phyloP scores from a whole-genome alignment of 352 stramenopile species.

The Pythium pyrilobum region DNA sequence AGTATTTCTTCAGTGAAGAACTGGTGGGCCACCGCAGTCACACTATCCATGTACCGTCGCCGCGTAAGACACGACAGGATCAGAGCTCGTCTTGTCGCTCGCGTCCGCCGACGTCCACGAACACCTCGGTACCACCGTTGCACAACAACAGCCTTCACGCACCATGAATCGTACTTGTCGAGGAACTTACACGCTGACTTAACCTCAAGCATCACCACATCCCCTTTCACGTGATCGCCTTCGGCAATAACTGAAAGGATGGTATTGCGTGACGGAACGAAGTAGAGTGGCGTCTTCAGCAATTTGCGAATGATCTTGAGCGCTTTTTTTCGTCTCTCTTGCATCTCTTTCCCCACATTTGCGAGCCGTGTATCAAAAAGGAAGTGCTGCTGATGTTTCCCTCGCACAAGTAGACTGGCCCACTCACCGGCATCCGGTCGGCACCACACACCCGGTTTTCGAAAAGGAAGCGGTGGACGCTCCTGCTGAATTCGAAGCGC shows the following conservation, averaged over 20 bases:
- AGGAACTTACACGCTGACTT: conserved; percentile 50
- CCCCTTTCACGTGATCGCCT: conserved; percentile 47
- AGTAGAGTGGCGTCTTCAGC: conserved; percentile 55
- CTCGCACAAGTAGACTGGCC: conserved; percentile 50
- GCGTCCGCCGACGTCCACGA: conserved; percentile 26
- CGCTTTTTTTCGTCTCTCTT: conserved; percentile 37
- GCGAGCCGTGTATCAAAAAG: conserved; percentile 57
- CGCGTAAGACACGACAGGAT: conserved; percentile 25
- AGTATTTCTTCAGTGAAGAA: conserved; percentile 34
- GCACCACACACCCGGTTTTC: conserved; percentile 60
- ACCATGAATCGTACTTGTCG: conserved; percentile 65
- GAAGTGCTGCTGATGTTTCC: conserved; percentile 59
- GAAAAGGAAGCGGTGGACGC: conserved; percentile 34
- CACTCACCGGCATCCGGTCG: conserved; percentile 68
- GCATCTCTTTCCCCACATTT: conserved; percentile 47
- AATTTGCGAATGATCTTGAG: conserved; percentile 47
- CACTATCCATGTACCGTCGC: conserved; percentile 20
- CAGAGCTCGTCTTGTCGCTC: conserved; percentile 26
- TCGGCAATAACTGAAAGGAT: conserved; percentile 53
- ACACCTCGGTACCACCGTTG: conserved; percentile 63
- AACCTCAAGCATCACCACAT: conserved; percentile 68
- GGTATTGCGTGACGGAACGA: conserved; percentile 33
- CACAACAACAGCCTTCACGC: conserved; percentile 28
- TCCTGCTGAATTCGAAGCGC: conserved; percentile 56
- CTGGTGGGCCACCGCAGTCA: conserved; percentile 19